These are phyloP conservation scores for Russula sp. DNA, from an alignment of 768 basidiomycete species.

Conservation along the genomic window DNA sequence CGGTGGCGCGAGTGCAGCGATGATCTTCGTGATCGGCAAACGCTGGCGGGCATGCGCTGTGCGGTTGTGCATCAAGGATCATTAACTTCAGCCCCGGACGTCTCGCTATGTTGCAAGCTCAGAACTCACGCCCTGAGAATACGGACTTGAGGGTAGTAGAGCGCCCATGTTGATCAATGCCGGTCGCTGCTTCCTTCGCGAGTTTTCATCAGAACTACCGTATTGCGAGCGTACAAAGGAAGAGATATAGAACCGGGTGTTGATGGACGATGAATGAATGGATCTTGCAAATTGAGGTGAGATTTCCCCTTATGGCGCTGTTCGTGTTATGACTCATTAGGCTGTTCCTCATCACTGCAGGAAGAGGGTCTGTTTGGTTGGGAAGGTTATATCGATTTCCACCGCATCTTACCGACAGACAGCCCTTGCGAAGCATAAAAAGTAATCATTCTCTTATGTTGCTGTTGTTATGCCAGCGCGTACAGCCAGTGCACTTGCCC, in stretches of 20 bases:
- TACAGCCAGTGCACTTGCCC: not conserved
- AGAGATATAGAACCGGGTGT: constrained; percentile 15
- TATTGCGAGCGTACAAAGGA: constrained; percentile 6
- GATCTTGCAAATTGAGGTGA: constrained; percentile 24
- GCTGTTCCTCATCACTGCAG: not conserved
- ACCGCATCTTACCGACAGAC: constrained; percentile 74
- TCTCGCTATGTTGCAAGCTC: constrained; percentile 4
- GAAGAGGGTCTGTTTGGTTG: constrained; percentile 27
- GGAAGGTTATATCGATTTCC: constrained; percentile 26
- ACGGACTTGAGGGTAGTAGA: not conserved
- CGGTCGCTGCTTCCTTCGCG: constrained; percentile 20
- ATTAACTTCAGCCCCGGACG: constrained; percentile 21
- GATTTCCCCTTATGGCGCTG: not conserved
- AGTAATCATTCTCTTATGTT: constrained; percentile 64
- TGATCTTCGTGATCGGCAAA: constrained; percentile 22
- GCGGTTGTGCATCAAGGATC: constrained; percentile 16
- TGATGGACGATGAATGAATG: constrained; percentile 29
- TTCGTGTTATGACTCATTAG: not conserved
- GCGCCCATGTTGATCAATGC: not conserved
- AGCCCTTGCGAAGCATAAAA: constrained; percentile 89
- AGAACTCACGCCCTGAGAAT: not conserved
- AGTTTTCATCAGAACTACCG: constrained; percentile 17
- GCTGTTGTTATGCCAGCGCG: too few relatives aligned
- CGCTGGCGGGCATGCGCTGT: constrained; percentile 25
- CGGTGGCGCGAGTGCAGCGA: constrained; percentile 21